phyloP scores from a whole-genome alignment of 2,329 filamentous ascomycete genomes.

The Purpureocillium lavendulum region DNA sequence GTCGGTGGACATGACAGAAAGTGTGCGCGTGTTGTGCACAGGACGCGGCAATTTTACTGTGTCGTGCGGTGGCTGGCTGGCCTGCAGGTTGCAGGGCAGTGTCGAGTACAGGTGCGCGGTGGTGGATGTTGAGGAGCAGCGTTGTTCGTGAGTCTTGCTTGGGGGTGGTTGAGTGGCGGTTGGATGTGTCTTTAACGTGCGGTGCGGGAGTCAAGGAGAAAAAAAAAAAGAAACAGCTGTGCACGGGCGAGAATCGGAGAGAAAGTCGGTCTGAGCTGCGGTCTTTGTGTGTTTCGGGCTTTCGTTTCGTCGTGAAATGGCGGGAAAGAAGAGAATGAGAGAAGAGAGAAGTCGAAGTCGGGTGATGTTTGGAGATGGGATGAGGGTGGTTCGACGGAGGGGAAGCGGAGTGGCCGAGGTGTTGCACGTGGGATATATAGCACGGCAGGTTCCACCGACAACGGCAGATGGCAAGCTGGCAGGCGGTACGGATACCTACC shows the following conservation, averaged over 20 bases:
- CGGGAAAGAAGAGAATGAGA: background rate
- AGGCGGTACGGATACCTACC: no score
- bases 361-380: conserved; percentile 15
- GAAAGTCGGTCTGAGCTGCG: background rate
- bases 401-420: conserved; percentile 1
- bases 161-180: no score
- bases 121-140: no score
- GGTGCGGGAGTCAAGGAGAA: no score
- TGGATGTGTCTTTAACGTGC: no score
- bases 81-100: no score
- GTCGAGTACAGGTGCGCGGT: no score
- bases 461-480: background rate
- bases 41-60: no score
- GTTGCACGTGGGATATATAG: conserved; percentile 16
- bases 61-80: no score
- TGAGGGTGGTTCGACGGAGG: conserved; percentile 17
- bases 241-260: no score
- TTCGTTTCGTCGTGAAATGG: background rate
- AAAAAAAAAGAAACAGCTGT: conserved; percentile 6
- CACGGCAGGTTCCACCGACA: conserved; percentile 6
- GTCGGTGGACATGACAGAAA: conserved; percentile 23
- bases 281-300: no score
- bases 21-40: conserved; percentile 3
- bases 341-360: conserved; percentile 13
- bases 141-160: no score